These are phyloP conservation scores for Penicillium sp. DNA, from an alignment of 2,329 filamentous ascomycete genomes.

Conservation along the genomic window DNA sequence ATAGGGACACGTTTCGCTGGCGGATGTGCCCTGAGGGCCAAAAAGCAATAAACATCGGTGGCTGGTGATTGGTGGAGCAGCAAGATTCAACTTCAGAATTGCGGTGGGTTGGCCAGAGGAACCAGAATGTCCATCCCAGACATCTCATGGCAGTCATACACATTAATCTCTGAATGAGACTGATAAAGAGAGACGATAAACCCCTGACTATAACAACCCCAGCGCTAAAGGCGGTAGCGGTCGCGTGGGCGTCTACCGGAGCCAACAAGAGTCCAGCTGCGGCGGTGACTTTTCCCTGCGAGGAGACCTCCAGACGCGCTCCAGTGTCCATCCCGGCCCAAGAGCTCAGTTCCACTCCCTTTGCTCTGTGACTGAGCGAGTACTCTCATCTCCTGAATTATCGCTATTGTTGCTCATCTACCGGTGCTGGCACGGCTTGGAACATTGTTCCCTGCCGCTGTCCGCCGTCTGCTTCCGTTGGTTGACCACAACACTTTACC, in stretches of 20 bases:
- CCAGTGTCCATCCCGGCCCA: constrained; percentile 21
- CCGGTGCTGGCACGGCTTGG: constrained; percentile 30
- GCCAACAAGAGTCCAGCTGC: constrained; percentile 25
- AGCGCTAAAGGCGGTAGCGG: constrained; percentile 34
- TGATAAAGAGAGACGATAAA: neutral
- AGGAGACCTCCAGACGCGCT: constrained; percentile 26
- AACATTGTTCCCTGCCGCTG: constrained; percentile 31
- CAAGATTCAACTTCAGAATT: neutral
- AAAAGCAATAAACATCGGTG: constrained; percentile 12
- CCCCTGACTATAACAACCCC: constrained; percentile 15
- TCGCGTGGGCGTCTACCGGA: constrained; percentile 28
- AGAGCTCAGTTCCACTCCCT: constrained; percentile 17
- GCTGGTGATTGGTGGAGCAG: constrained; percentile 10
- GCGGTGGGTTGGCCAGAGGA: neutral
- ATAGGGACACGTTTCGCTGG: constrained; percentile 20
- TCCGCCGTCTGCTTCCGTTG: constrained; percentile 22
- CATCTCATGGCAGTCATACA: neutral
- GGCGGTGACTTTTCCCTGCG: constrained; percentile 27
- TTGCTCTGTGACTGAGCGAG: constrained; percentile 13
- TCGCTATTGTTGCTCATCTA: constrained; percentile 18
- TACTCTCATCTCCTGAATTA: constrained; percentile 5
- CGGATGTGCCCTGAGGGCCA: neutral
- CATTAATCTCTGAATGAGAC: neutral
- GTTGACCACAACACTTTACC: constrained; percentile 28
- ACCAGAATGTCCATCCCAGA: neutral